A percentile compares a stretch with the other conserved stretches of the same genome.
phyloP scores from a whole-genome alignment of 768 basidiomycete species.

The Mycena vulgaris region DNA sequence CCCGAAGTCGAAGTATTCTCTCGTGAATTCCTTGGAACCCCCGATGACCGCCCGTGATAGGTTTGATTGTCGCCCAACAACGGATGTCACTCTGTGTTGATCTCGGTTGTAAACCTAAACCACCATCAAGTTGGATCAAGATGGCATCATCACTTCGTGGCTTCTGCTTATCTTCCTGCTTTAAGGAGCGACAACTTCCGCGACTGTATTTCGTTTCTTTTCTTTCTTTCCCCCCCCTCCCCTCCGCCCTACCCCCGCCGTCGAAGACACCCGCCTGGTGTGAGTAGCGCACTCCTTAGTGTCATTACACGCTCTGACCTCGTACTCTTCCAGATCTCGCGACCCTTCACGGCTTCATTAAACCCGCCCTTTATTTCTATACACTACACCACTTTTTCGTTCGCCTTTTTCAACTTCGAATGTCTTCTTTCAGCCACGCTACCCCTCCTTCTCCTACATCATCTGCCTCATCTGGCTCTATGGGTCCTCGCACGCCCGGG shows the following conservation, averaged over 20 bases:
- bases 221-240: conserved; percentile 24
- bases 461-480: conserved; percentile 38
- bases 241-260: conserved; percentile 26
- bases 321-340: conserved; percentile 32
- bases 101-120: conserved; percentile 9
- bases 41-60: conserved; percentile 21
- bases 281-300: conserved; percentile 1
- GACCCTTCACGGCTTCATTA: conserved; percentile 41
- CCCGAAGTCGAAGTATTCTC: background rate
- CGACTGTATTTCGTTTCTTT: conserved; percentile 24
- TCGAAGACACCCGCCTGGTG: conserved; percentile 39
- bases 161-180: conserved; percentile 32
- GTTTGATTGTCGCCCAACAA: conserved; percentile 37
- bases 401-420: conserved; percentile 30
- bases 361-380: conserved; percentile 39
- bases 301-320: background rate
- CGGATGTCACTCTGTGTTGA: conserved; percentile 21
- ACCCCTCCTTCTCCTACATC: conserved; percentile 40
- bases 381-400: conserved; percentile 30
- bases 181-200: conserved; percentile 10
- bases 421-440: conserved; percentile 36
- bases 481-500: conserved; percentile 32
- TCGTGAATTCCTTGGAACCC: background rate
- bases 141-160: conserved; percentile 21
- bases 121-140: conserved; percentile 16